Evolutionary conservation across 78 protist genomes (phyloP).

Genomic region (Creolimax fragrantissima): DNA sequence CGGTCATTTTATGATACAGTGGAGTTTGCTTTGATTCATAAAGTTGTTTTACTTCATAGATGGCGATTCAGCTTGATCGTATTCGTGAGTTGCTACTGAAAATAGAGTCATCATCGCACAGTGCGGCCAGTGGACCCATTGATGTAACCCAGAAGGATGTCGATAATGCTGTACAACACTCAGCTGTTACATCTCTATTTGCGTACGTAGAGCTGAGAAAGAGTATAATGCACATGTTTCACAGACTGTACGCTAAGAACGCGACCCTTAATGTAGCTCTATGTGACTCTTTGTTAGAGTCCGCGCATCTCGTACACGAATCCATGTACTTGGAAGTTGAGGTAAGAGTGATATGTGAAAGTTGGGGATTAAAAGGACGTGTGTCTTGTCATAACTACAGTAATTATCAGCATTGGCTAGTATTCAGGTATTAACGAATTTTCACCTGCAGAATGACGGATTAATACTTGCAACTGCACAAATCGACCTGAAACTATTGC

Average conservation of each 20-base stretch:
- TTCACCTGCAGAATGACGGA: no score
- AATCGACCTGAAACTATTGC: background rate
- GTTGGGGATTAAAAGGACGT: no score
- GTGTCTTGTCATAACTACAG: no score
- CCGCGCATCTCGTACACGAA: background rate
- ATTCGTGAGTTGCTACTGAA: background rate
- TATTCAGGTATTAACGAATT: no score
- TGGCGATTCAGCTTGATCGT: background rate
- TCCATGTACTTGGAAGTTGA: background rate
- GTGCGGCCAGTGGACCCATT: no score
- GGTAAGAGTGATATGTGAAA: background rate
- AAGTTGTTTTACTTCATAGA: no score
- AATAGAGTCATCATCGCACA: background rate
- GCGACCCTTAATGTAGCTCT: background rate
- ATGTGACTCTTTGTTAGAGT: background rate
- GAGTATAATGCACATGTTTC: background rate
- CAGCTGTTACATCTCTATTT: background rate
- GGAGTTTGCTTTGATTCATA: no score
- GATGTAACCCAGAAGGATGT: background rate
- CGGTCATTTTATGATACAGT: no score
- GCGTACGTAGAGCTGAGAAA: background rate
- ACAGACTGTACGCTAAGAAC: background rate
- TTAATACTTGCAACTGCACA: background rate
- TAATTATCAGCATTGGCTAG: no score
- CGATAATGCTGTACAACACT: background rate